Base-by-base conservation (phyloP, 352 stramenopile genomes). In the Pythium rhizo-oryzae region DNA sequence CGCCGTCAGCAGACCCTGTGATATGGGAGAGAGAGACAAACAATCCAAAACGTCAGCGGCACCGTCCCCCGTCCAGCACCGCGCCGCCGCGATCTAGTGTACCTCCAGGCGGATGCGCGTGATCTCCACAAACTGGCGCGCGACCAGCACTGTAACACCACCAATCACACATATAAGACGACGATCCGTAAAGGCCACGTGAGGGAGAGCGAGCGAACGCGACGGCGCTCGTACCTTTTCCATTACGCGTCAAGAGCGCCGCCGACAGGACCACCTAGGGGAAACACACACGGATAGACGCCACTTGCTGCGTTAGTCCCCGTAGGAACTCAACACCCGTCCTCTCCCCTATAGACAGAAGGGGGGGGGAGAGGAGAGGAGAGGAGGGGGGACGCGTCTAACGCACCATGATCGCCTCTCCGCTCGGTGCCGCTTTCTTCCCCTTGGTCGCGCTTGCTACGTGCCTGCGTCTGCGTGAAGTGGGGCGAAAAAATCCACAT, bases 101-200 rank as follows among this genome's bases (percentile, higher is more conserved):
- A 95, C 87, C 89, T 99, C 98, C 30, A 99, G 89, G 49, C 97
- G 94, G 59, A 99, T 98, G 35, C 97, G 92, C 67, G 96, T 99
- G 90, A 99, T 99, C 80, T 99, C 97, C 35, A 99, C 97, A 83
- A 99, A 99, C 82, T 99, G 98, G 44, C 98, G 91, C 47, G 96
- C 96, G 30, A 99, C 87, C 44, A 99, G 77, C 68, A 96, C 88
- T 96, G 74, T 0, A 39, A 2, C 28, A 33, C 28, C 28, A 33
- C n/a, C 28, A 33, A 33, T 6, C 28, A 12, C 53, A 30, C 46
- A 30, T n/a, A n/a, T n/a, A n/a, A n/a, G n/a, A n/a, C n/a, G n/a
- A n/a, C n/a, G n/a, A n/a, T n/a, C n/a, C n/a, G n/a, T n/a, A n/a
- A n/a, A n/a, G n/a, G n/a, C n/a, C n/a, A n/a, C n/a, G n/a, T n/a